Evolutionary conservation across 2,329 filamentous ascomycete species (phyloP).

Genomic region (Graphilbum sp.): DNA sequence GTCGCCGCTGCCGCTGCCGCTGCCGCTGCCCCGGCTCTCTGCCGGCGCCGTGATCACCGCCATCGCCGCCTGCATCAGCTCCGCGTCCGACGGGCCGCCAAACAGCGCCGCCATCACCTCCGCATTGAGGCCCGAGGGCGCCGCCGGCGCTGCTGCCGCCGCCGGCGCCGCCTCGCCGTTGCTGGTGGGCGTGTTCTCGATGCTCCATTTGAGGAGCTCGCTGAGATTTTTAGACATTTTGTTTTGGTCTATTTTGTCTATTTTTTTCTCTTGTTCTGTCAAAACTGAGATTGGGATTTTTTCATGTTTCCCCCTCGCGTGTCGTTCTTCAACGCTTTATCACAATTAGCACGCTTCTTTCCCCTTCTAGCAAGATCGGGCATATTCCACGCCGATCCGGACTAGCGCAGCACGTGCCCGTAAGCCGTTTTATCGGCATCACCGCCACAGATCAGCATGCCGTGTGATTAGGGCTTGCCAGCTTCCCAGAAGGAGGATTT

Average conservation of each 20-base stretch:
- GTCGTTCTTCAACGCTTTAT: too few species aligned
- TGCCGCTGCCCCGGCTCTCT: too few species aligned
- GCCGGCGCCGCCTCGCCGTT: too few species aligned
- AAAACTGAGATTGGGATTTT: too few species aligned
- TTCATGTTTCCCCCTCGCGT: too few species aligned
- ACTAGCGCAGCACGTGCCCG: constrained; percentile 11
- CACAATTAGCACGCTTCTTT: constrained; percentile 7
- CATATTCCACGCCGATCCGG: constrained; percentile 17
- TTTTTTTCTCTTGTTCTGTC: too few species aligned
- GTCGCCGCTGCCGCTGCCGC: too few species aligned
- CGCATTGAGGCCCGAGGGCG: constrained; percentile 37
- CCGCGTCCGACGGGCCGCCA: constrained; percentile 76
- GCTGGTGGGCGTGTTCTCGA: constrained; percentile 14
- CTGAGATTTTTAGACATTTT: constrained; percentile 19
- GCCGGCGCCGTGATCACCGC: constrained; percentile 46
- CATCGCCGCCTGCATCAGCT: constrained; percentile 81
- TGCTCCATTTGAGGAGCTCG: constrained; percentile 22
- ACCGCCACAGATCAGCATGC: too few species aligned
- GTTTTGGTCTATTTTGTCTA: too few species aligned
- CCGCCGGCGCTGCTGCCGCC: constrained; percentile 15
- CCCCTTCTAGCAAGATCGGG: constrained; percentile 17
- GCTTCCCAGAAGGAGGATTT: too few species aligned
- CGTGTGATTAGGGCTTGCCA: constrained; percentile 7
- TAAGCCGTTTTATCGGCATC: not conserved
- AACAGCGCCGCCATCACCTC: constrained; percentile 59